A percentile compares a stretch with the other conserved stretches of the same genome.
Conservation (phyloP, 345 rosid species). For the Salix suchowensis region DNA sequence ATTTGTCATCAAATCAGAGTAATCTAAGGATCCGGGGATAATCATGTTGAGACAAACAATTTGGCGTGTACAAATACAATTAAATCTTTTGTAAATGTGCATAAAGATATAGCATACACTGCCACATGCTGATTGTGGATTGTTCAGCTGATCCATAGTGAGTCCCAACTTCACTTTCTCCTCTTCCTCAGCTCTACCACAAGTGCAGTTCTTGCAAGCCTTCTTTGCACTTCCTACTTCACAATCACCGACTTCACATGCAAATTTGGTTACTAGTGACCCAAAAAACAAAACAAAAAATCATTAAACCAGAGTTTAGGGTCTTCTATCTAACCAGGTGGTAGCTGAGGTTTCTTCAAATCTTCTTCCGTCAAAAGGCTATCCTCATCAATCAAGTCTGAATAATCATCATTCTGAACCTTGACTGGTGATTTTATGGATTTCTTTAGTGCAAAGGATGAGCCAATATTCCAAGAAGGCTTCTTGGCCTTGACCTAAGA, state of each 20-base stretch:
- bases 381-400: constrained; percentile 93
- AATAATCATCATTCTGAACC: constrained; percentile 60
- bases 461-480: constrained; percentile 81
- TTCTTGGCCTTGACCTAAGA: constrained; percentile 66
- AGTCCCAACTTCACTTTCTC: constrained; percentile 73
- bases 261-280: neutral
- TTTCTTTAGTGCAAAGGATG: constrained; percentile 77
- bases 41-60: neutral
- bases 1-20: neutral
- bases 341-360: constrained; percentile 72
- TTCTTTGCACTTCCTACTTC: constrained; percentile 76
- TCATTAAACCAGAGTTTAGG: neutral
- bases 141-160: constrained; percentile 68
- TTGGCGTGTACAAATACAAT: neutral
- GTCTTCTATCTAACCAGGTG: constrained; percentile 39
- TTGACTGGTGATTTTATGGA: constrained; percentile 39
- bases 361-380: constrained; percentile 83
- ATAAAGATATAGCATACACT: constrained; percentile 39
- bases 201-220: constrained; percentile 92
- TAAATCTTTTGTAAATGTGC: too few species aligned
- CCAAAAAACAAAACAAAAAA: neutral
- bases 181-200: constrained; percentile 97
- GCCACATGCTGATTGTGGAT: constrained; percentile 96
- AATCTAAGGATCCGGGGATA: neutral
- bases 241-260: constrained; percentile 64